phyloP scores from a whole-genome alignment of 2,329 filamentous ascomycete genomes.

The Amauroascus niger region DNA sequence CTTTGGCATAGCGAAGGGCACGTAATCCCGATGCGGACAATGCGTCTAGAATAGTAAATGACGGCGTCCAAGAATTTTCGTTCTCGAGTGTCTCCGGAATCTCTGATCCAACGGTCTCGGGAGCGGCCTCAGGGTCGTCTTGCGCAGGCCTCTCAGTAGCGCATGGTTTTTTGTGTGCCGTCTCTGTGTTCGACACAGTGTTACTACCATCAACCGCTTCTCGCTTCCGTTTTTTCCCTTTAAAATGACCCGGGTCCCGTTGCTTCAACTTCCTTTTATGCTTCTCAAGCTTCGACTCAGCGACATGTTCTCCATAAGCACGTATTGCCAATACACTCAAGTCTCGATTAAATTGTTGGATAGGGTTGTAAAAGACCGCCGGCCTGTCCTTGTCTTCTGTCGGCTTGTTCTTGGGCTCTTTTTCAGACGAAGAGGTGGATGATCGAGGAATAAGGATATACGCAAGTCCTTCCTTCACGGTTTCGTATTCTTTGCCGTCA shows the following conservation, averaged over 20 bases:
- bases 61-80: constrained; percentile 31
- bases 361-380: constrained; percentile 93
- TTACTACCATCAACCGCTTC: constrained; percentile 7
- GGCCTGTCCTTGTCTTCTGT: constrained; percentile 55
- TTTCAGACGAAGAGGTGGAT: constrained; percentile 30
- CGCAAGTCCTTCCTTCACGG: constrained; percentile 58
- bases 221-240: constrained; percentile 22
- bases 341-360: constrained; percentile 97
- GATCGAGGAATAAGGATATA: constrained; percentile 54
- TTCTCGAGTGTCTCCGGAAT: constrained; percentile 14
- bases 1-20: constrained; percentile 81
- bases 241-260: constrained; percentile 30
- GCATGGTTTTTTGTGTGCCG: constrained; percentile 8
- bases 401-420: constrained; percentile 38
- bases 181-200: neutral
- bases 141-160: constrained; percentile 6
- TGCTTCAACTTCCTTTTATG: constrained; percentile 31
- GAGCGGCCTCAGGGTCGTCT: constrained; percentile 1
- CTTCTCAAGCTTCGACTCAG: constrained; percentile 47
- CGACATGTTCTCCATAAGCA: constrained; percentile 64
- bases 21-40: constrained; percentile 88
- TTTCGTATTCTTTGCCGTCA: constrained; percentile 47
- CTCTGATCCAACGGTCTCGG: constrained; percentile 5
- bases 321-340: constrained; percentile 86
- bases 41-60: constrained; percentile 84